Conservation (phyloP, 805 yeast genomes). For the Candida silvicultrix region DNA sequence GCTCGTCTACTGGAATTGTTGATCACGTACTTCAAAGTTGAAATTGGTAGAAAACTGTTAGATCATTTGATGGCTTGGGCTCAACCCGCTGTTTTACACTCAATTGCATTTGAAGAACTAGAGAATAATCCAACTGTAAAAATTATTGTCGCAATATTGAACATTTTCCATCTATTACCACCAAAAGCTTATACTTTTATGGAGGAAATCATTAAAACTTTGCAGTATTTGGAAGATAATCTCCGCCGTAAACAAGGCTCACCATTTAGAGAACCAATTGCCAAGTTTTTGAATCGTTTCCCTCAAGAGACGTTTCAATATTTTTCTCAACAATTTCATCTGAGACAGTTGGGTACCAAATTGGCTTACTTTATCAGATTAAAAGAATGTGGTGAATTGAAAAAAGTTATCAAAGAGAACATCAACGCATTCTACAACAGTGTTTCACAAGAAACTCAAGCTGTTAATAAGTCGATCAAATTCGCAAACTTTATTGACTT, state of each 20-base stretch:
- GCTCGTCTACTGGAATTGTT: conserved; percentile 80
- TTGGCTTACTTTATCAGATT: conserved; percentile 59
- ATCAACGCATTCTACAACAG: conserved; percentile 41
- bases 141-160: conserved; percentile 83
- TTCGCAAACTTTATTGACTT: conserved; percentile 72
- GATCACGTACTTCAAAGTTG: conserved; percentile 92
- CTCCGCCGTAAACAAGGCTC: conserved; percentile 80
- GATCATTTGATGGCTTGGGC: conserved; percentile 98
- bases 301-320: conserved; percentile 67
- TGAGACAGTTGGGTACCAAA: conserved; percentile 56
- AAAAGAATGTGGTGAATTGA: conserved; percentile 48
- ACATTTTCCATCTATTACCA: conserved; percentile 87
- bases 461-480: conserved; percentile 51
- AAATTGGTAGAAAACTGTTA: conserved; percentile 85
- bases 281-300: conserved; percentile 79
- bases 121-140: conserved; percentile 77
- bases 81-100: conserved; percentile 68
- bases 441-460: conserved; percentile 40
- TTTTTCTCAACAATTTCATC: conserved; percentile 59
- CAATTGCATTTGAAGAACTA: conserved; percentile 73
- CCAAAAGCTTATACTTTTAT: conserved; percentile 87
- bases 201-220: conserved; percentile 75
- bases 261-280: conserved; percentile 88
- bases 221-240: conserved; percentile 73
- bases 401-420: conserved; percentile 48